Conservation (phyloP, 495 filamentous ascomycete species). For the Xylaria intraflava region DNA sequence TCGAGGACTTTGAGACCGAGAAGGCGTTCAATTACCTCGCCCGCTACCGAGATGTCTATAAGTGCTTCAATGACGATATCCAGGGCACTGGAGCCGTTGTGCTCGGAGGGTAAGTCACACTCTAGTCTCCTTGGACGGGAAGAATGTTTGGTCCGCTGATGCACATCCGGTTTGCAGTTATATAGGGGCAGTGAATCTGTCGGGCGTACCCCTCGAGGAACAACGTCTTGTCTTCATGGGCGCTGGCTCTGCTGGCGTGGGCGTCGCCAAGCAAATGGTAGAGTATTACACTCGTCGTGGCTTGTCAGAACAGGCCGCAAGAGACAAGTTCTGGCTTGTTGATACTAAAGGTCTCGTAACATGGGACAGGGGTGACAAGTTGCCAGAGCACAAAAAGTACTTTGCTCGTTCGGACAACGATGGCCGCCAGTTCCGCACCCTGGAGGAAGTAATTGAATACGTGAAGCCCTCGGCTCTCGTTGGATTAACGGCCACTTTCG, state of each 20-base stretch:
- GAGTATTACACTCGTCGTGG: conserved; percentile 92
- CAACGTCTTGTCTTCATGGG: conserved; percentile 95
- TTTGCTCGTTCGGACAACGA: conserved; percentile 89
- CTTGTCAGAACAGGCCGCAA: conserved; percentile 84
- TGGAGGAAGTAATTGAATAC: conserved; percentile 87
- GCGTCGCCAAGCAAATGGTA: conserved; percentile 94
- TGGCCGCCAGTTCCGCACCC: conserved; percentile 82
- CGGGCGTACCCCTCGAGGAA: conserved; percentile 76
- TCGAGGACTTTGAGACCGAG: conserved; percentile 95
- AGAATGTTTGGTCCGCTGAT: conserved; percentile 7
- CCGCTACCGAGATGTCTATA: conserved; percentile 78
- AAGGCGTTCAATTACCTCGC: conserved; percentile 89
- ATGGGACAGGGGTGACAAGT: conserved; percentile 83
- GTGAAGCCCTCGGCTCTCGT: conserved; percentile 92
- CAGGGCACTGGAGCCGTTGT: conserved; percentile 97
- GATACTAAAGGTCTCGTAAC: conserved; percentile 96
- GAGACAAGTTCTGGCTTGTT: conserved; percentile 91
- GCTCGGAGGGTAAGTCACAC: conserved; percentile 59
- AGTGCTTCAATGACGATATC: conserved; percentile 98
- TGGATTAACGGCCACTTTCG: conserved; percentile 88
- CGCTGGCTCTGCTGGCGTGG: conserved; percentile 89
- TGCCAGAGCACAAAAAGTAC: conserved; percentile 97
- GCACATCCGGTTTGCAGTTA: conserved; percentile 42
- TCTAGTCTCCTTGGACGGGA: neutral
- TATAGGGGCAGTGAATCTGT: conserved; percentile 88